Evolutionary conservation across 495 filamentous ascomycete species (phyloP).

Genomic region (Penicillium desertorum): DNA sequence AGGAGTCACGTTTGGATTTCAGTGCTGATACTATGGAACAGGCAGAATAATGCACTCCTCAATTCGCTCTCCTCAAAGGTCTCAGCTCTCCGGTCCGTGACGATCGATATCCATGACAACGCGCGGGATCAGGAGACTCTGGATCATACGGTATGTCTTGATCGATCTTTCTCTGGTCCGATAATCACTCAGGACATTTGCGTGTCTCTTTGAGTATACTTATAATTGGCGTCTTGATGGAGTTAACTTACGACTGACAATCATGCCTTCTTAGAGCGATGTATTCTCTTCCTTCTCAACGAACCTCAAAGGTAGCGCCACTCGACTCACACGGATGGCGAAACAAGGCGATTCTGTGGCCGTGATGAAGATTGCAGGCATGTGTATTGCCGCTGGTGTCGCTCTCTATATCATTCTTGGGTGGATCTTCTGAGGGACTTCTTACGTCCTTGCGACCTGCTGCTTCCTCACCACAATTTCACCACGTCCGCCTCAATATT

Average conservation of each 20-base stretch:
- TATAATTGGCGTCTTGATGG: not conserved
- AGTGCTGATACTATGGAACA: slow-evolving; percentile 27
- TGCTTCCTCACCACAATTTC: not conserved
- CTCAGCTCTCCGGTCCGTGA: slow-evolving; percentile 88
- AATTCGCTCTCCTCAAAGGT: slow-evolving; percentile 88
- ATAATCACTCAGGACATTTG: not conserved
- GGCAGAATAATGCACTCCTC: slow-evolving; percentile 94
- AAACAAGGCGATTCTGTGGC: slow-evolving; percentile 86
- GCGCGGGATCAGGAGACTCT: slow-evolving; percentile 83
- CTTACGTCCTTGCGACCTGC: not conserved
- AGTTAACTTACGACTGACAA: slow-evolving; percentile 9
- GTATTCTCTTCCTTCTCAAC: slow-evolving; percentile 59
- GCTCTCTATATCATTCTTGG: slow-evolving; percentile 70
- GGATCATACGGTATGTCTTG: slow-evolving; percentile 69
- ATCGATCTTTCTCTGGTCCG: slow-evolving; percentile 3
- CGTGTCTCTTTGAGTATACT: not conserved
- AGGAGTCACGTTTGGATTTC: not conserved
- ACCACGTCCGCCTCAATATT: not conserved
- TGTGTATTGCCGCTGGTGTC: slow-evolving; percentile 71
- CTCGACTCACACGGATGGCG: slow-evolving; percentile 88
- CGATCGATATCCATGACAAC: slow-evolving; percentile 97
- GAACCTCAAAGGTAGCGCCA: slow-evolving; percentile 77
- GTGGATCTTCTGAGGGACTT: slow-evolving; percentile 57
- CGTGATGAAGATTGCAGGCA: slow-evolving; percentile 82
- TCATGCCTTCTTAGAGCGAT: slow-evolving; percentile 46